Percentiles rank a stretch among this genome's conserved stretches.
These are phyloP conservation scores for Diaporthe citri DNA, from an alignment of 2,329 filamentous ascomycete species.

Conservation along the genomic window DNA sequence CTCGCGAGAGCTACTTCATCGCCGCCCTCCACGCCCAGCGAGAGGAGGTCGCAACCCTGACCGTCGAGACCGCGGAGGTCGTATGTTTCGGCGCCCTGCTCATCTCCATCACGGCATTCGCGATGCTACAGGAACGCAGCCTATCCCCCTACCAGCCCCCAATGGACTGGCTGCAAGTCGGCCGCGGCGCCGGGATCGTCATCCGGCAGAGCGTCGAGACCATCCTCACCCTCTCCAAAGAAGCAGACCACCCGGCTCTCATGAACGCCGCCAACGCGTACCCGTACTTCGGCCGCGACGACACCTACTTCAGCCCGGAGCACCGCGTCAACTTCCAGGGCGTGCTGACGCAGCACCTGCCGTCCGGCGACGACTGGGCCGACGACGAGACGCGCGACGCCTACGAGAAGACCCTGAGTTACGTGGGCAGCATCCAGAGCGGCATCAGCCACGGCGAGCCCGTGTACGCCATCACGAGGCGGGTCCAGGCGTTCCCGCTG, in stretches of 20 bases:
- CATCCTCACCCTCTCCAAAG: slow-evolving; percentile 53
- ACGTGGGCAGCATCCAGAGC: slow-evolving; percentile 45
- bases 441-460: slow-evolving; percentile 48
- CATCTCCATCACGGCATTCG: slow-evolving; percentile 46
- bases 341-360: slow-evolving; percentile 42
- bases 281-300: slow-evolving; percentile 45
- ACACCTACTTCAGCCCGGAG: slow-evolving; percentile 44
- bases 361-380: slow-evolving; percentile 42
- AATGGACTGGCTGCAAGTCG: slow-evolving; percentile 47
- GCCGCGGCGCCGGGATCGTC: slow-evolving; percentile 45
- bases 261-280: slow-evolving; percentile 58
- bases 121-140: slow-evolving; percentile 45
- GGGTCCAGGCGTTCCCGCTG: slow-evolving; percentile 46
- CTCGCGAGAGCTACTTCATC: slow-evolving; percentile 47
- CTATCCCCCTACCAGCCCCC: slow-evolving; percentile 45
- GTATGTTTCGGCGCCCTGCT: slow-evolving; percentile 45
- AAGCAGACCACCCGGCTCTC: slow-evolving; percentile 58
- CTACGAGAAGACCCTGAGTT: slow-evolving; percentile 47
- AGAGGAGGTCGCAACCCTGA: slow-evolving; percentile 43
- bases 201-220: slow-evolving; percentile 46
- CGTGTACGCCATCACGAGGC: slow-evolving; percentile 46
- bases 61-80: slow-evolving; percentile 44
- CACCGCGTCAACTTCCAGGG: slow-evolving; percentile 42
- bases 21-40: slow-evolving; percentile 46
- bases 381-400: slow-evolving; percentile 44